Conservation (phyloP, 306 rosid species). For the Dalbergia cochinchinensis region DNA sequence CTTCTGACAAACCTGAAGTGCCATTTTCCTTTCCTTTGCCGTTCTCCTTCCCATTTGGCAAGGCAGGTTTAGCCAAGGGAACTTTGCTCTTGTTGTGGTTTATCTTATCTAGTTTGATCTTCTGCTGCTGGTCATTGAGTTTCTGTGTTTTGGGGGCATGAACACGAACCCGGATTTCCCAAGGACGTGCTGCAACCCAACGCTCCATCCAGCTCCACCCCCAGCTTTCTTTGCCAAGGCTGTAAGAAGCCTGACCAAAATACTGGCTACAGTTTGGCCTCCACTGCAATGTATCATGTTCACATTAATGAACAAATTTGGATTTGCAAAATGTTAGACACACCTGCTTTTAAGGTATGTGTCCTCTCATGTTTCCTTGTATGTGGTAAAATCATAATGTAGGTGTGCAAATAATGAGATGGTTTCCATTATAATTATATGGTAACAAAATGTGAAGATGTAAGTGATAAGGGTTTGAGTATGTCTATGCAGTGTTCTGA, state of each 20-base stretch:
- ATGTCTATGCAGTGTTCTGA: background rate
- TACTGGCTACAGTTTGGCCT: slow-evolving; percentile 79
- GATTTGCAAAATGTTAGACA: background rate
- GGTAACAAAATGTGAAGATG: no score
- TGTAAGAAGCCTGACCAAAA: slow-evolving; percentile 69
- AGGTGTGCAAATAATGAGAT: background rate
- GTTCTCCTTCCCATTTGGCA: slow-evolving; percentile 57
- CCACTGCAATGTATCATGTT: slow-evolving; percentile 65
- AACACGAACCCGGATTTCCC: slow-evolving; percentile 68
- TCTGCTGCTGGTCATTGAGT: slow-evolving; percentile 50
- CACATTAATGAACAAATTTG: slow-evolving; percentile 4
- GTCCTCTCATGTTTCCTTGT: background rate
- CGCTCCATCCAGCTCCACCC: slow-evolving; percentile 95
- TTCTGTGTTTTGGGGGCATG: slow-evolving; percentile 60
- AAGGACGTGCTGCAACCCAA: slow-evolving; percentile 91
- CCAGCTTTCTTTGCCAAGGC: slow-evolving; percentile 75
- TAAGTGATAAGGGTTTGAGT: no score
- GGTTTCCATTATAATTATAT: background rate
- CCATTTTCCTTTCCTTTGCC: slow-evolving; percentile 61
- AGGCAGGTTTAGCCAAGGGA: slow-evolving; percentile 41
- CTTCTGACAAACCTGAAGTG: slow-evolving; percentile 41
- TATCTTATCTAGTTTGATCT: slow-evolving; percentile 45
- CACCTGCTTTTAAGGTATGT: background rate
- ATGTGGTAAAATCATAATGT: no score
- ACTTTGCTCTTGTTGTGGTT: slow-evolving; percentile 46